A percentile compares a stretch with the other conserved stretches of the same genome.
Evolutionary conservation across 2,329 filamentous ascomycete species (phyloP).

Genomic region (Fusarium aywerte): DNA sequence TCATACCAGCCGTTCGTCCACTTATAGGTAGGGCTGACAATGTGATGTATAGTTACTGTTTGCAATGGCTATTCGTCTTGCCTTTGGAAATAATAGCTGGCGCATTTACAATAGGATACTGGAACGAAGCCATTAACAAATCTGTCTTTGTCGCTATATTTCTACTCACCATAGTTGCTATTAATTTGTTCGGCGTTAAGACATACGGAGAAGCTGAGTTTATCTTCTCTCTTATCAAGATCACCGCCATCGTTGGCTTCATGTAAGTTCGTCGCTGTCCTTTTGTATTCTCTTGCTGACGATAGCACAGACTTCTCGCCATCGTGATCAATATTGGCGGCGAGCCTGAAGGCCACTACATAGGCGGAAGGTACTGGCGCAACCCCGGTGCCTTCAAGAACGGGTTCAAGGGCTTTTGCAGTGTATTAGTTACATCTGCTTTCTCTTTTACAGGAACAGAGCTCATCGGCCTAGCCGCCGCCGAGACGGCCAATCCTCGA

Average conservation of each 20-base stretch:
- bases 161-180: conserved; percentile 76
- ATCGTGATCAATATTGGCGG: conserved; percentile 88
- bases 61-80: conserved; percentile 87
- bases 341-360: conserved; percentile 76
- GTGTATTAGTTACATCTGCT: conserved; percentile 78
- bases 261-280: conserved; percentile 68
- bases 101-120: conserved; percentile 84
- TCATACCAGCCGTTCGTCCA: conserved; percentile 20
- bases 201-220: conserved; percentile 93
- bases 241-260: conserved; percentile 86
- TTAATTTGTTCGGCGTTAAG: conserved; percentile 89
- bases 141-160: conserved; percentile 87
- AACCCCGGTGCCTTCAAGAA: conserved; percentile 84
- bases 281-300: not conserved
- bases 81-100: conserved; percentile 89
- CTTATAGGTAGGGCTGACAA: not conserved
- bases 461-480: conserved; percentile 79
- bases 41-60: conserved; percentile 70
- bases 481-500: conserved; percentile 79
- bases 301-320: conserved; percentile 73
- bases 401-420: conserved; percentile 83
- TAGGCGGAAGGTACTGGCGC: conserved; percentile 81
- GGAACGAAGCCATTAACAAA: conserved; percentile 72
- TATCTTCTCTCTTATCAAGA: conserved; percentile 85
- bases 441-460: conserved; percentile 83